These are phyloP conservation scores for Ormosia semicastrata DNA, from an alignment of 306 rosid genomes.

Conservation along the genomic window DNA sequence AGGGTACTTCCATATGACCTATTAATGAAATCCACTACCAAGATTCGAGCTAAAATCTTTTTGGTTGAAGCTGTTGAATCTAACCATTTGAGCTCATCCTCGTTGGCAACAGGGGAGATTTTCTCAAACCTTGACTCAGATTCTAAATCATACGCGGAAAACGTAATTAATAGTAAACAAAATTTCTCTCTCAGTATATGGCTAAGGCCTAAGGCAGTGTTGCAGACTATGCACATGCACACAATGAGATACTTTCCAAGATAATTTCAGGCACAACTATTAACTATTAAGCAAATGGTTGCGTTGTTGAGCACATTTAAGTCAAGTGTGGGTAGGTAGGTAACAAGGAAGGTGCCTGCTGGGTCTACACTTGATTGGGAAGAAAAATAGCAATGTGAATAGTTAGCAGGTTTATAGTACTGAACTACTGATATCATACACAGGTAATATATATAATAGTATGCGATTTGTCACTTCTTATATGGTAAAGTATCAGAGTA, in stretches of 20 bases:
- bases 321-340: not conserved
- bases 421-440: not conserved
- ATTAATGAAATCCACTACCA: no score
- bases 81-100: no score
- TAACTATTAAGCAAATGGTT: not conserved
- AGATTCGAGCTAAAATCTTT: no score
- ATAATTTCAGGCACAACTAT: not conserved
- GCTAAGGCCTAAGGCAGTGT: not conserved
- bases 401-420: not conserved
- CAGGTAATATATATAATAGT: no score
- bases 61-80: no score
- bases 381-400: not conserved
- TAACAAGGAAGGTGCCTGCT: not conserved
- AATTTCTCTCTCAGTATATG: not conserved
- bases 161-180: not conserved
- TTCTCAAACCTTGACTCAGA: not conserved
- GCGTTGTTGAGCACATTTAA: not conserved
- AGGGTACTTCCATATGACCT: no score
- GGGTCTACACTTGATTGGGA: slow-evolving; percentile 8
- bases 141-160: not conserved
- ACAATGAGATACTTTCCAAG: not conserved
- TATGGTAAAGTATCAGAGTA: no score
- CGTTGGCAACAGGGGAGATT: not conserved
- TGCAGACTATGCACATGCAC: not conserved
- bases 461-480: not conserved